Conservation (phyloP, 768 basidiomycete genomes). For the Lactarius hengduanensis region DNA sequence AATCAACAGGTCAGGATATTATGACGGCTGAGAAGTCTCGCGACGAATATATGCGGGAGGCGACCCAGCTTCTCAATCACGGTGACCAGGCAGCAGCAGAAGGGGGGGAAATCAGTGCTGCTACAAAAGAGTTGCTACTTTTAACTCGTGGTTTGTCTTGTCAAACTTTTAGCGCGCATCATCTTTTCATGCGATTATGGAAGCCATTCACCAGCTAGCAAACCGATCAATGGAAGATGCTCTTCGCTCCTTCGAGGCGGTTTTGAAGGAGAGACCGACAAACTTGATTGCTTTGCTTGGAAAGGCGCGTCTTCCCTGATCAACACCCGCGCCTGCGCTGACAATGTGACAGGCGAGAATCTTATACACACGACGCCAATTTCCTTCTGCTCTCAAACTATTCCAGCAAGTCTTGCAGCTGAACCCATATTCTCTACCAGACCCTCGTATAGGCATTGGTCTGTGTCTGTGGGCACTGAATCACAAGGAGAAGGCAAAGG, state of each 20-base stretch:
- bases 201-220: conserved; percentile 82
- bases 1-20: conserved; percentile 57
- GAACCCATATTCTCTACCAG: conserved; percentile 78
- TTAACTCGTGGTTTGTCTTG: conserved; percentile 59
- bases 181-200: conserved; percentile 12
- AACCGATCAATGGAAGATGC: conserved; percentile 82
- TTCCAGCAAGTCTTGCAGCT: conserved; percentile 84
- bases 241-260: conserved; percentile 73
- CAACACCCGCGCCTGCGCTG: neutral
- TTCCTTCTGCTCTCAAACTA: conserved; percentile 72
- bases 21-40: conserved; percentile 59
- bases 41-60: conserved; percentile 66
- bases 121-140: conserved; percentile 49
- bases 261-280: conserved; percentile 74
- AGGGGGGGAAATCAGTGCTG: conserved; percentile 56
- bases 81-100: conserved; percentile 53
- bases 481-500: conserved; percentile 75
- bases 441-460: conserved; percentile 95
- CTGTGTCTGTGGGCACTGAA: conserved; percentile 91
- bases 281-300: conserved; percentile 87
- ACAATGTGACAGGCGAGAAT: conserved; percentile 67
- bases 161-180: neutral
- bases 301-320: conserved; percentile 52
- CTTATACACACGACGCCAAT: conserved; percentile 74
- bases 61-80: conserved; percentile 64